These are phyloP conservation scores for Vanilla planifolia DNA, from an alignment of 106 monocot species.

Conservation along the genomic window DNA sequence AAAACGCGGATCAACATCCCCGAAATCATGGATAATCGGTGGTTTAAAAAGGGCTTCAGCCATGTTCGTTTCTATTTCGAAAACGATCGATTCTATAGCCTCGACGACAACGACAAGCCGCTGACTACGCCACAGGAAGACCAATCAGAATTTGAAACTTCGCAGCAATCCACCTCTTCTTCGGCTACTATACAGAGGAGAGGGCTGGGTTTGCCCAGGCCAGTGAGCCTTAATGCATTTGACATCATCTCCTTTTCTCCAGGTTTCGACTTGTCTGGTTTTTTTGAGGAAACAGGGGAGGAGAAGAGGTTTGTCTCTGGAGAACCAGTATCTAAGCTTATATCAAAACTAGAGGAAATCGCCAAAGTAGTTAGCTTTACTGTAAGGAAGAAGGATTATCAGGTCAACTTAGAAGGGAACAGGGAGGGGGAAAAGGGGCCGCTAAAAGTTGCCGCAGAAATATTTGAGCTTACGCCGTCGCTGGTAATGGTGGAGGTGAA, in stretches of 20 bases:
- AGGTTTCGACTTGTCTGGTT: constrained; percentile 20
- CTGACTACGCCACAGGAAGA: no score
- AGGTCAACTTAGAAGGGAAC: constrained; percentile 21
- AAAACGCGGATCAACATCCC: constrained; percentile 27
- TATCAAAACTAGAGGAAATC: constrained; percentile 30
- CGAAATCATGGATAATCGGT: constrained; percentile 30
- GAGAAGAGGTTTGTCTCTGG: constrained; percentile 21
- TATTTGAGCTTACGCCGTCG: constrained; percentile 29
- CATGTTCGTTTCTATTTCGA: constrained; percentile 1
- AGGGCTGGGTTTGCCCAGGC: constrained; percentile 16
- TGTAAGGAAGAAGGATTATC: constrained; percentile 22
- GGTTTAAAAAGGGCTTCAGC: constrained; percentile 32
- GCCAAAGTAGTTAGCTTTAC: constrained; percentile 20
- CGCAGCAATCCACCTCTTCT: neutral
- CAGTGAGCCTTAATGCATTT: constrained; percentile 23
- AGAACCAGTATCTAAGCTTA: constrained; percentile 16
- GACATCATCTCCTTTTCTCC: constrained; percentile 27
- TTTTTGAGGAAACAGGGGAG: constrained; percentile 27
- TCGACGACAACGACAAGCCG: no score
- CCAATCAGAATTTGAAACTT: neutral
- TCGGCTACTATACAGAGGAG: neutral
- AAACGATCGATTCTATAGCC: no score
- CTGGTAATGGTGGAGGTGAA: constrained; percentile 6
- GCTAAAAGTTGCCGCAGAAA: constrained; percentile 16
- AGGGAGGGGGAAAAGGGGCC: constrained; percentile 23